Conservation (phyloP, 2,329 filamentous ascomycete species). For the Sporothrix mexicana region DNA sequence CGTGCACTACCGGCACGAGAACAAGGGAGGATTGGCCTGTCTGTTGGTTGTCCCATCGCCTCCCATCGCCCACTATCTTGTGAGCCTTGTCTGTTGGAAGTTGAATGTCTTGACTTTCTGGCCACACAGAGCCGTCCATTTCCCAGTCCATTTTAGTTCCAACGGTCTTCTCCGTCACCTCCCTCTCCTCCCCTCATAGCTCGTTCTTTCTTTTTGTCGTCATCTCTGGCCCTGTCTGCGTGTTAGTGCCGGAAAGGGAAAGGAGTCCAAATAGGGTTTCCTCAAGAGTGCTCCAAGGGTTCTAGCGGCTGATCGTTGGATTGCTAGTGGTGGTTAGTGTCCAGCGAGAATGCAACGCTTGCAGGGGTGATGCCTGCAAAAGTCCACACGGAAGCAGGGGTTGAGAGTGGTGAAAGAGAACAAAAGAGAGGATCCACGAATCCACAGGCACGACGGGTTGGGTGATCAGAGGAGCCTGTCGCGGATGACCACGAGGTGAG, state of each 20-base stretch:
- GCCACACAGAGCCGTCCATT: too few relatives aligned
- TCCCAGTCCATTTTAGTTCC: not conserved
- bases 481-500: too few relatives aligned
- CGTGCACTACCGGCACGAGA: not conserved
- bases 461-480: too few relatives aligned
- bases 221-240: not conserved
- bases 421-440: not conserved
- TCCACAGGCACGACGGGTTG: too few relatives aligned
- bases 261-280: conserved; percentile 23
- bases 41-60: not conserved
- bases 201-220: not conserved
- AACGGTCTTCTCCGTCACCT: conserved; percentile 2
- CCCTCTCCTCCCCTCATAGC: too few relatives aligned
- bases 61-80: not conserved
- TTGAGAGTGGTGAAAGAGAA: too few relatives aligned
- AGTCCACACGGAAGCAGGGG: too few relatives aligned
- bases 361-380: not conserved
- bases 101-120: too few relatives aligned
- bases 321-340: not conserved
- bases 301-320: conserved; percentile 16
- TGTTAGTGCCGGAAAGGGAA: conserved; percentile 26
- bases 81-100: not conserved
- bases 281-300: not conserved
- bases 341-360: not conserved
- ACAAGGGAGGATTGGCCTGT: not conserved